Evolutionary conservation across 106 monocot species (phyloP), one percentile per base, ranked within the genome.

Genomic region (Xerophyta viscosa): DNA sequence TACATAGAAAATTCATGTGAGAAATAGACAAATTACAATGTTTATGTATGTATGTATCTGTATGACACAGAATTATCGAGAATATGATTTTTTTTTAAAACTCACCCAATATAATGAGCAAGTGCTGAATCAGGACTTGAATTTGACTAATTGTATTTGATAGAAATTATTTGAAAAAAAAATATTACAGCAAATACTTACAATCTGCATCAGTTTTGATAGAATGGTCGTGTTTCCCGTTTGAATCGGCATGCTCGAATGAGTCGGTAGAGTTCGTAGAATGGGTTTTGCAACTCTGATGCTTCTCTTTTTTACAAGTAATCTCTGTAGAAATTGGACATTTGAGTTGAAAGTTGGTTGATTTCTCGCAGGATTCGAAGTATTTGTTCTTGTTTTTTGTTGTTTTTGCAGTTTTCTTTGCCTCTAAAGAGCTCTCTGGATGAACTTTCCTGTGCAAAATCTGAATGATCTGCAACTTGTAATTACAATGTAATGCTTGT

Each of bases 151-250:
- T n/a, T n/a, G n/a, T n/a, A n/a, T n/a, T n/a, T n/a, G n/a, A n/a
- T n/a, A n/a, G n/a, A n/a, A n/a, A n/a, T n/a, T n/a, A n/a, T n/a
- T n/a, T n/a, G n/a, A n/a, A n/a, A n/a, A 27, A 4, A 29, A 11
- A 8, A 44, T 21, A 3, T 25, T 11, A 10, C 48, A 48, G 48
- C 8, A 24, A 24, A 6, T 20, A 79, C 88, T 80, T 61, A 90
- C 90, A 90, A 30, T 90, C 84, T 24, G 80, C 70, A 51, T 90
- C 90, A 1, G 84, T 84, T 56, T 75, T 90, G 77, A 90, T 90
- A 84, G 84, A 90, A 18, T 81, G 65, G 44, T 66, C 84, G 2
- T 68, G 24, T 19, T 55, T 74, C 27, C 54, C 52, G 3, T 31
- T 68, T 6, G 71, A 77, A 24, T 75, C 71, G 15, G 37, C 45